These are phyloP conservation scores for Royoungia palumana DNA, from an alignment of 768 basidiomycete species.

Conservation along the genomic window DNA sequence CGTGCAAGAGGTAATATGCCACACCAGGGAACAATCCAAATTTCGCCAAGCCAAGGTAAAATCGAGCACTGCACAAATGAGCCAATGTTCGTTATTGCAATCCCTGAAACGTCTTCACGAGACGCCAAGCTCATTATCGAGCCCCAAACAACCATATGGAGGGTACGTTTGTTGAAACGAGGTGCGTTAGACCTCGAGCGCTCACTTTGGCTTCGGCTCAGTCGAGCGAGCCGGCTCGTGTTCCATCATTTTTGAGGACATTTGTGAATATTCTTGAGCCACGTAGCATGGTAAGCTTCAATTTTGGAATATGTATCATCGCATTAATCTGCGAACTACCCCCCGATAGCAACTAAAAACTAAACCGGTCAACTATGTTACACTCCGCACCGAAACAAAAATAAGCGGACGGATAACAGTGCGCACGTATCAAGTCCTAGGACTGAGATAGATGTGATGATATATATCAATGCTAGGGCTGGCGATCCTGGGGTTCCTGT, in stretches of 20 bases:
- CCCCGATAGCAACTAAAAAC: too few relatives aligned
- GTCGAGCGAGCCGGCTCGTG: not conserved
- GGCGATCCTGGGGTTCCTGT: too few relatives aligned
- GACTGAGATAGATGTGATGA: too few relatives aligned
- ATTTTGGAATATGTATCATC: too few relatives aligned
- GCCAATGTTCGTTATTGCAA: not conserved
- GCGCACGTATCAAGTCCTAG: too few relatives aligned
- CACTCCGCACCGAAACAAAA: constrained; percentile 1
- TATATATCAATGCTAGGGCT: too few relatives aligned
- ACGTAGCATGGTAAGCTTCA: not conserved
- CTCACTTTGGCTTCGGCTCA: not conserved
- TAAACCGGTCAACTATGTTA: too few relatives aligned
- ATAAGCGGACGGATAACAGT: too few relatives aligned
- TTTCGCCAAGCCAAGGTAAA: constrained; percentile 47
- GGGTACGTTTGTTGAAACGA: too few relatives aligned
- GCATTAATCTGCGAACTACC: too few relatives aligned
- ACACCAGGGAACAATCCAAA: constrained; percentile 42
- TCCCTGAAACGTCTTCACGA: constrained; percentile 31
- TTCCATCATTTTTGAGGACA: not conserved
- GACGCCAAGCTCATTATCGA: constrained; percentile 34
- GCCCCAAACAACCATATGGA: constrained; percentile 38
- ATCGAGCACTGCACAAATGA: constrained; percentile 27
- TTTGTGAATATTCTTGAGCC: too few relatives aligned
- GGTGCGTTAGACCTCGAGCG: constrained; percentile 12
- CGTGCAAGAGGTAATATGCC: constrained; percentile 45